A percentile compares a stretch with the other conserved stretches of the same genome.
phyloP scores from a whole-genome alignment of 768 basidiomycete species.

The Tricholoma flavovirens region DNA sequence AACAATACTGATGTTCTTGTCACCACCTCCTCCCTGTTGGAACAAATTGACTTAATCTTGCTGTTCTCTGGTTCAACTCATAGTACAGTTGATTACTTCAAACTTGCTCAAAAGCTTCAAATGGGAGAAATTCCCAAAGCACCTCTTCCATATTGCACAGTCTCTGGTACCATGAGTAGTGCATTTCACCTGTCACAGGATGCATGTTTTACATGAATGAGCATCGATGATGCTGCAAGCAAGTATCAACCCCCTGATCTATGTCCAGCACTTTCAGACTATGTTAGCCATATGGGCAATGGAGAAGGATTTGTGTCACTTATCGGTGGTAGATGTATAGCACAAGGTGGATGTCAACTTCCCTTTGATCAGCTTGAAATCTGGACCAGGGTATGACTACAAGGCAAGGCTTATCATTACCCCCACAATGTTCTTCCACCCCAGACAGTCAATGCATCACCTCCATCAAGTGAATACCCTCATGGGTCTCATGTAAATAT shows the following conservation, averaged over 20 bases:
- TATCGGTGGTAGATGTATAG: not conserved
- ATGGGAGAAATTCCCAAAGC: not conserved
- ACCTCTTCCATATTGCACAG: not conserved
- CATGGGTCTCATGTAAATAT: not conserved
- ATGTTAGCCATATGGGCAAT: not conserved
- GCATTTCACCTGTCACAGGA: conserved; percentile 8
- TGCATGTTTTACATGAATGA: not conserved
- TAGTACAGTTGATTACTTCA: not conserved
- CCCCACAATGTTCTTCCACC: not conserved
- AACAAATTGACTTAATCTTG: not conserved
- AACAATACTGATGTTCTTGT: not conserved
- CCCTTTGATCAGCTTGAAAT: conserved; percentile 11
- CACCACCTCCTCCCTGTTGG: not conserved
- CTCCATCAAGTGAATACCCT: not conserved
- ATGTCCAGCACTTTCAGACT: not conserved
- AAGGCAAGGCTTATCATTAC: not conserved
- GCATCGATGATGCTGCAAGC: conserved; percentile 1
- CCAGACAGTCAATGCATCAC: not conserved
- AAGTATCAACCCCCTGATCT: conserved; percentile 9
- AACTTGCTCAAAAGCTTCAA: not conserved
- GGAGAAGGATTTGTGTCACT: not conserved
- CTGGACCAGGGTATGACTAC: not conserved
- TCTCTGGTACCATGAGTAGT: not conserved
- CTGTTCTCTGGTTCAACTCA: not conserved
- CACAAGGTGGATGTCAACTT: conserved; percentile 3